Base-by-base conservation (phyloP, 805 yeast genomes). In the Candida qinlingensis region DNA sequence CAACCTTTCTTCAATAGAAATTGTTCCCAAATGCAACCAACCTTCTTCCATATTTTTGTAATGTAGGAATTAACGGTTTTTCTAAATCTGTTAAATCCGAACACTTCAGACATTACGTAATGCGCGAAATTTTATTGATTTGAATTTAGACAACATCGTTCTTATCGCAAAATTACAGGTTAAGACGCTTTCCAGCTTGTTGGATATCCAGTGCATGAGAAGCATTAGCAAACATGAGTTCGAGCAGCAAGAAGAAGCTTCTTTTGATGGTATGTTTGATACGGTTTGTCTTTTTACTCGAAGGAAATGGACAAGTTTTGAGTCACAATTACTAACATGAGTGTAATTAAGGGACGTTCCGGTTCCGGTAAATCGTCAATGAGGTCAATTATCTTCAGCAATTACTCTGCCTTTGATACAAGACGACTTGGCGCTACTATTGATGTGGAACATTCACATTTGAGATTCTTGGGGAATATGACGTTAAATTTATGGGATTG, bases 311-410 rank as follows among this genome's bases (percentile, higher is more conserved):
- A 10, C 7, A 9, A n/a, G 37, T 31, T 8, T 10, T 12, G 37
- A 10, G 7, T 35, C 37, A 29, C 10, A 37, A 45, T 46, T 44
- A 47, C 54, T 47, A 52, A 47, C 45, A 59, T 65, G 19, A 7
- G 6, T 28, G 19, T 11, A 6, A 7, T 30, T 37, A 81, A 81
- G 87, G 97, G 98, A 69, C 85, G 98, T 41, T 85, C 96, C 29
- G 98, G 99, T 40, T 88, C 97, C 5, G 99, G 99, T 2, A 94
- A 94, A 66, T 89, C 97, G 3, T 90, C 97, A 2, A 94, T 94
- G 99, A 75, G 98, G 58, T 88, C 96, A 41, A 92, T 94, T 52
- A 94, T 94, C 56, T 94, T 94, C 67, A 83, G 95, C 58, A 94
- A 94, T 63, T 94, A 94, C 67, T 87, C 96, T 2, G 99, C 99